phyloP scores from a whole-genome alignment of 768 basidiomycete genomes.

The Mycena floridula region DNA sequence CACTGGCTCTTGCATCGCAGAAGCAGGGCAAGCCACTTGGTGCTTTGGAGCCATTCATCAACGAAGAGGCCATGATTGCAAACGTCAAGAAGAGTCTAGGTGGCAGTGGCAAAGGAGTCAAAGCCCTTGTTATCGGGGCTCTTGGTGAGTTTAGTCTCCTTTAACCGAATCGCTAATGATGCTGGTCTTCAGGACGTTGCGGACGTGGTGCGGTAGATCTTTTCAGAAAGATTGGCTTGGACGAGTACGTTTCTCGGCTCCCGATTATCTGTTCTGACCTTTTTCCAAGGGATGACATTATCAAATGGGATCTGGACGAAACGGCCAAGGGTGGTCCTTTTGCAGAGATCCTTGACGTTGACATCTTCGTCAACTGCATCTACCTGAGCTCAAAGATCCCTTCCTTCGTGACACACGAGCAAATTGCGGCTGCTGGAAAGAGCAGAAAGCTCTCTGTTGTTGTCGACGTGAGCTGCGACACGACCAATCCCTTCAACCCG shows the following conservation, averaged over 20 bases:
- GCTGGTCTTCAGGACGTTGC: too few species aligned
- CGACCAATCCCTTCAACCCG: slow-evolving; percentile 97
- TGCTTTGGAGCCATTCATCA: slow-evolving; percentile 69
- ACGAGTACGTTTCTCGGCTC: slow-evolving; percentile 60
- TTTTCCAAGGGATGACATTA: slow-evolving; percentile 69
- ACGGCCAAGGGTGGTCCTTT: slow-evolving; percentile 97
- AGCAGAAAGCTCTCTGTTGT: slow-evolving; percentile 69
- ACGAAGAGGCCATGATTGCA: slow-evolving; percentile 79
- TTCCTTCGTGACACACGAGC: slow-evolving; percentile 69
- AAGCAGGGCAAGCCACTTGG: slow-evolving; percentile 57
- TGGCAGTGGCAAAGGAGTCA: slow-evolving; percentile 65
- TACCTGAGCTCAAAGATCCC: slow-evolving; percentile 87
- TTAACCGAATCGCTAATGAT: too few species aligned
- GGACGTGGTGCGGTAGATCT: slow-evolving; percentile 93
- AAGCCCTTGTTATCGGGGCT: slow-evolving; percentile 92
- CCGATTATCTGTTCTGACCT: slow-evolving; percentile 6
- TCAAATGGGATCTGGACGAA: slow-evolving; percentile 98
- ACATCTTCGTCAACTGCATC: slow-evolving; percentile 99
- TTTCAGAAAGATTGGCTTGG: slow-evolving; percentile 92
- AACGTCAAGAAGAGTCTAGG: slow-evolving; percentile 63
- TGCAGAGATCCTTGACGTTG: slow-evolving; percentile 90
- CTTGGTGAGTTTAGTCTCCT: too few species aligned
- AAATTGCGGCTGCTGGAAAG: slow-evolving; percentile 66
- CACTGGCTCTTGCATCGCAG: slow-evolving; percentile 71
- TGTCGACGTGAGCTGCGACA: slow-evolving; percentile 98